phyloP scores from a whole-genome alignment of 75 land plant species.

The Picea sitchensis region DNA sequence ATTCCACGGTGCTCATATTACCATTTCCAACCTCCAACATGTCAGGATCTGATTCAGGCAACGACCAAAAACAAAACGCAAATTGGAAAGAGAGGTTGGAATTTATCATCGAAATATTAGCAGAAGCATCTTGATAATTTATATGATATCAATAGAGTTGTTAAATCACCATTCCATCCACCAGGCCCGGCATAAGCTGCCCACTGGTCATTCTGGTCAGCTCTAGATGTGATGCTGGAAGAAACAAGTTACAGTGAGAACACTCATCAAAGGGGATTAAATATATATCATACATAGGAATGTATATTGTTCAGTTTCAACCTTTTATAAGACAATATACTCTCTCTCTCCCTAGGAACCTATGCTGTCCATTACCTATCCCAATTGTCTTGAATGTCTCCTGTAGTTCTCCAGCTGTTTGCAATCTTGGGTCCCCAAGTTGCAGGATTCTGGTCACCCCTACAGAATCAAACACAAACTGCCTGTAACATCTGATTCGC shows the following conservation, averaged over 20 bases:
- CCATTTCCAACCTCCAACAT: slow-evolving; percentile 98
- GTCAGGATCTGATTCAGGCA: slow-evolving; percentile 73
- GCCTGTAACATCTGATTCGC: neutral
- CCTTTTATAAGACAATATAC: no score
- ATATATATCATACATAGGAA: neutral
- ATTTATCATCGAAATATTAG: neutral
- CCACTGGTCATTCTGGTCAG: slow-evolving; percentile 66
- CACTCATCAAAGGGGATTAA: neutral
- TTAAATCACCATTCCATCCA: slow-evolving; percentile 73
- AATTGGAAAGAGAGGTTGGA: no score
- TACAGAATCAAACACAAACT: slow-evolving; percentile 11
- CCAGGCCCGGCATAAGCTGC: slow-evolving; percentile 76
- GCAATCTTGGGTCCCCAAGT: slow-evolving; percentile 66
- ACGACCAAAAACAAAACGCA: neutral
- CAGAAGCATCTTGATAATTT: neutral
- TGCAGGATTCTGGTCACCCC: slow-evolving; percentile 74
- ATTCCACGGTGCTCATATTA: slow-evolving; percentile 72
- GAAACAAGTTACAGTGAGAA: slow-evolving; percentile 2
- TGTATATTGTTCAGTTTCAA: neutral
- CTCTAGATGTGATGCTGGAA: slow-evolving; percentile 49
- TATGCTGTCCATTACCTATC: slow-evolving; percentile 42
- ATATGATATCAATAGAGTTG: neutral
- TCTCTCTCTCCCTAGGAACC: no score
- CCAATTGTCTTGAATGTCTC: slow-evolving; percentile 82
- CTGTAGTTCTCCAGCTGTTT: slow-evolving; percentile 93